Evolutionary conservation across 306 rosid species (phyloP), one percentile per base, ranked within the genome.

Genomic region (Trifolium fragiferum): DNA sequence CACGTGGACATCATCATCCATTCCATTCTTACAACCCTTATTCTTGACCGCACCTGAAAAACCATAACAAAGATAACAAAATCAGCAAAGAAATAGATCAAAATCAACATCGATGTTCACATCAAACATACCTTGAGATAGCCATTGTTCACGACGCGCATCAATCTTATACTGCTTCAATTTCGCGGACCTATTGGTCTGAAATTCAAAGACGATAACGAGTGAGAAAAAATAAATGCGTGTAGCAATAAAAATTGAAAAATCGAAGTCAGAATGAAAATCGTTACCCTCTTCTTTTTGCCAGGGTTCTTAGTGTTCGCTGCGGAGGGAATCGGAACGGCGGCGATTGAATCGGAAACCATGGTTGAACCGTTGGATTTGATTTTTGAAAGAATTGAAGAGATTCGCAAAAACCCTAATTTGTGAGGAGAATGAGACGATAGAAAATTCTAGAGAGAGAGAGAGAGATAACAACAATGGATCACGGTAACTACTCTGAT

Each of bases 121-220:
- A 57, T 18, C 20, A 20, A 13, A 20, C n/a, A 6, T 81, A 94
- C 99, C 93, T 85, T 89, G 96, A 33, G 96, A 86, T 40, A 94
- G 85, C 99, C 98, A 94, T 82, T 94, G 99, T 76, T 94, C 99
- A 19, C 99, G 96, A 74, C 99, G 99, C 51, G 89, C 98, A 66
- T 94, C 98, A 71, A 92, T 92, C 86, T 94, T 94, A 72, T 91
- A 82, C 84, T 92, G 98, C 89, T 94, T 94, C 94, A 94, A 86
- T 94, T 94, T 94, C 4, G 99, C 97, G 5, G 94, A 83, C 90
- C 93, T 89, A 43, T 84, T 87, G 27, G 88, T 92, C 99, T 94
- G 88, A 66, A 79, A 84, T 18, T n/a, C 19, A 5, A 27, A 43
- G 60, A 51, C 38, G 27, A 40, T 54, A 65, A 46, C 27, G 33